These are phyloP conservation scores for Pholiota conissans DNA, from an alignment of 768 basidiomycete species.

Conservation along the genomic window DNA sequence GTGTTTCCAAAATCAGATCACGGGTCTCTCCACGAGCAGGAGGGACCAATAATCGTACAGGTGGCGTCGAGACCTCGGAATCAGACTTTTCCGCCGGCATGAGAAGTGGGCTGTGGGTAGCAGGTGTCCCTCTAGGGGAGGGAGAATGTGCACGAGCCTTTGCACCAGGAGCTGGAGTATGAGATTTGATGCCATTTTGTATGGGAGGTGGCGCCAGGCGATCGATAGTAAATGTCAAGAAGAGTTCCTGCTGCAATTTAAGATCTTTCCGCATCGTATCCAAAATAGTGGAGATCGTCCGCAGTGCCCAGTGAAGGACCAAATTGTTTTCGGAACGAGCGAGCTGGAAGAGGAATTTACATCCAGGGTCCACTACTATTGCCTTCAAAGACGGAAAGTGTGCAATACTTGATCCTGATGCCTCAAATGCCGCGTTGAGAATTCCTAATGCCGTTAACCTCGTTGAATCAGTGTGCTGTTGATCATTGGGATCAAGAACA, in stretches of 20 bases:
- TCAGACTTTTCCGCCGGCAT: conserved; percentile 42
- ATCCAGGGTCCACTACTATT: conserved; percentile 85
- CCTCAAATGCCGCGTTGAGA: conserved; percentile 85
- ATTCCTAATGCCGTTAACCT: conserved; percentile 86
- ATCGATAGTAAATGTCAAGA: conserved; percentile 92
- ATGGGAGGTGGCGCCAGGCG: conserved; percentile 67
- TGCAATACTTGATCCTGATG: conserved; percentile 73
- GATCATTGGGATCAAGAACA: conserved; percentile 92
- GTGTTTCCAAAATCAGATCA: conserved; percentile 86
- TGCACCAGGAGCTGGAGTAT: conserved; percentile 16
- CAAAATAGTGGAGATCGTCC: conserved; percentile 86
- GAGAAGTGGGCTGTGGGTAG: conserved; percentile 35
- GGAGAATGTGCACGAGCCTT: conserved; percentile 36
- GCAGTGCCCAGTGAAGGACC: conserved; percentile 78
- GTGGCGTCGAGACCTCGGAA: conserved; percentile 38
- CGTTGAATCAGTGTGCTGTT: conserved; percentile 95
- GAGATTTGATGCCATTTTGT: conserved; percentile 26
- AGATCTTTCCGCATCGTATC: conserved; percentile 83
- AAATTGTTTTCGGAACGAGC: conserved; percentile 85
- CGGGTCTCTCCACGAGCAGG: conserved; percentile 87
- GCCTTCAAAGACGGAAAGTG: conserved; percentile 75
- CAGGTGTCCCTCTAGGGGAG: conserved; percentile 56
- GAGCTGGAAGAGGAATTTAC: conserved; percentile 96
- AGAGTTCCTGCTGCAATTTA: conserved; percentile 94
- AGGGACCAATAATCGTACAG: conserved; percentile 59